Conservation (phyloP, 2,329 filamentous ascomycete species). For the Aspergillus uvarum region DNA sequence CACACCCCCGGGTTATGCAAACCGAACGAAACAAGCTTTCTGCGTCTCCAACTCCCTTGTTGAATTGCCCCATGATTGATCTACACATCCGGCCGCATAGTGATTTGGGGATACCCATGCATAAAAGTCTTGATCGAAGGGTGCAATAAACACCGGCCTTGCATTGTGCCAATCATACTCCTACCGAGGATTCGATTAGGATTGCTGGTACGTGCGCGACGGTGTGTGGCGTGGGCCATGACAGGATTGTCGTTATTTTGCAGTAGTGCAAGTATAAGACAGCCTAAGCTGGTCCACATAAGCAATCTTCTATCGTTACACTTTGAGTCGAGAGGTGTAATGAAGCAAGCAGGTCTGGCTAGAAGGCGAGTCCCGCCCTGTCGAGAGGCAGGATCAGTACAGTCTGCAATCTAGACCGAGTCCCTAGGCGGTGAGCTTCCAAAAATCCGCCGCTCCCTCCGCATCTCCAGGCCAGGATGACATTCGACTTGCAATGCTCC, state of each 20-base stretch:
- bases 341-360: too few species aligned
- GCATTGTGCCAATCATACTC: conserved; percentile 31
- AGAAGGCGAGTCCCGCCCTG: too few species aligned
- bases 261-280: too few species aligned
- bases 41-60: background rate
- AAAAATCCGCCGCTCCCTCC: conserved; percentile 1
- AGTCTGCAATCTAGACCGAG: too few species aligned
- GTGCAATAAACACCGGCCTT: conserved; percentile 15
- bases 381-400: too few species aligned
- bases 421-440: background rate
- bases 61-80: background rate
- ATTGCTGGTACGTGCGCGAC: too few species aligned
- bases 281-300: too few species aligned
- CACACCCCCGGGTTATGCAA: background rate
- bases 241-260: too few species aligned
- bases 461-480: background rate
- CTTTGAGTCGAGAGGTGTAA: too few species aligned
- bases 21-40: background rate
- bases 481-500: background rate
- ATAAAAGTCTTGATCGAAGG: background rate
- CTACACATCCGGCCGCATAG: background rate
- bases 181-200: too few species aligned
- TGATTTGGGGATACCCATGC: background rate
- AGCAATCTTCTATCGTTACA: too few species aligned
- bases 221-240: too few species aligned